A percentile compares a stretch with the other conserved stretches of the same genome.
Evolutionary conservation across 2,329 filamentous ascomycete genomes (phyloP).

Genomic region (Karstenula rhodostoma): DNA sequence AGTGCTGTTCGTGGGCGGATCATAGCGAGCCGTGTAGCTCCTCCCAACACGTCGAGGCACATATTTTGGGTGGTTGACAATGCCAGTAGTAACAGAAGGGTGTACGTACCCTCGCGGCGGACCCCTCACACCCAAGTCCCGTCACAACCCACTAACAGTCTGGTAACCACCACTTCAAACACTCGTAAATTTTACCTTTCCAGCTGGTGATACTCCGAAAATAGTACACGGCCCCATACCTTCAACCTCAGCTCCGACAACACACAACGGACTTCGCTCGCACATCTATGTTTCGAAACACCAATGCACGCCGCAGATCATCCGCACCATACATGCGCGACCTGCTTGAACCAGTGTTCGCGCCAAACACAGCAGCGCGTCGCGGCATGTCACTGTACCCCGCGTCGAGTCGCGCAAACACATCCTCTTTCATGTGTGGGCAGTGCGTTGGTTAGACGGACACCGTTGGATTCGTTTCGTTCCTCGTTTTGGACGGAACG

Average conservation of each 20-base stretch:
- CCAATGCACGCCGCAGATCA: constrained; percentile 4
- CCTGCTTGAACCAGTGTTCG: constrained; percentile 12
- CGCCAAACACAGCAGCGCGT: constrained; percentile 1
- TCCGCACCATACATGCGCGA: constrained; percentile 4
- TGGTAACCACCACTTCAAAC: not conserved
- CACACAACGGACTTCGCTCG: constrained; percentile 4
- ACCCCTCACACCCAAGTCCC: not conserved
- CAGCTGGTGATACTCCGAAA: not conserved
- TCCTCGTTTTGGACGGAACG: not conserved
- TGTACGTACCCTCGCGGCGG: not conserved
- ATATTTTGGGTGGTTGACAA: not conserved
- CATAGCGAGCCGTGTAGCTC: not conserved
- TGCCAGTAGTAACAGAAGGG: not conserved
- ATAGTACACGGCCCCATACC: not conserved
- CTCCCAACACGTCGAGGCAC: not conserved
- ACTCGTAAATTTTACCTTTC: not conserved
- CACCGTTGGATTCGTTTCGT: not conserved
- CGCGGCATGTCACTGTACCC: not conserved
- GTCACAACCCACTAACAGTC: not conserved
- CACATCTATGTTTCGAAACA: constrained; percentile 7
- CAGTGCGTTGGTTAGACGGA: not conserved
- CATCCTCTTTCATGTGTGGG: not conserved
- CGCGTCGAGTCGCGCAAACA: not conserved
- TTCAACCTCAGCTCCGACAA: constrained; percentile 1
- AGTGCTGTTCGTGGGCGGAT: not conserved